Evolutionary conservation across 306 rosid genomes (phyloP).

Genomic region (Ormosia semicastrata): DNA sequence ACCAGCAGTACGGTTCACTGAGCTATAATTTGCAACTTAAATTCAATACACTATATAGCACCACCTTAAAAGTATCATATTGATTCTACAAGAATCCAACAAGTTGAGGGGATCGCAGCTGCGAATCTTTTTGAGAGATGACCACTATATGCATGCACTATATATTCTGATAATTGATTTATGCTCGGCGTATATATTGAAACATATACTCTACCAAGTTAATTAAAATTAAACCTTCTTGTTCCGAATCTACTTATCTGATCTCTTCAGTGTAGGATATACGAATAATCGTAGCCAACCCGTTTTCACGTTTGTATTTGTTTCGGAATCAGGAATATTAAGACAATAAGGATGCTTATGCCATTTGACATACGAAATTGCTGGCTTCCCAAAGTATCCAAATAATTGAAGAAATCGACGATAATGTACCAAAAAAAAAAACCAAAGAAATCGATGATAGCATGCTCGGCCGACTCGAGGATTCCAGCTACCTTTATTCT

Average conservation of each 20-base stretch:
- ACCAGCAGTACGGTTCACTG: no score
- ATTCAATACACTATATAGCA: no score
- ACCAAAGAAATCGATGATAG: not conserved
- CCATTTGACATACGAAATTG: constrained; percentile 13
- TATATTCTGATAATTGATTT: not conserved
- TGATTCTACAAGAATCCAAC: not conserved
- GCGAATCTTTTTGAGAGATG: not conserved
- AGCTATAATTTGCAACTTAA: no score
- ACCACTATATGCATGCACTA: not conserved
- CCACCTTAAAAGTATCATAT: not conserved
- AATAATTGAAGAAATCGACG: not conserved
- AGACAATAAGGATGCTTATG: not conserved
- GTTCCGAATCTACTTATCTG: constrained; percentile 7
- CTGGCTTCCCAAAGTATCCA: not conserved
- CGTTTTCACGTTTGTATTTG: not conserved
- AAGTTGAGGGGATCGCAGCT: not conserved
- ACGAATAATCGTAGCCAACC: constrained; percentile 23
- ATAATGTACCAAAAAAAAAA: not conserved
- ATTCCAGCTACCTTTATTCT: constrained; percentile 6
- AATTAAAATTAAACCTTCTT: constrained; percentile 1
- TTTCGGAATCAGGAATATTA: constrained; percentile 14
- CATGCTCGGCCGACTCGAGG: not conserved
- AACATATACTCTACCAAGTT: not conserved
- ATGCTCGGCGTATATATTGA: not conserved
- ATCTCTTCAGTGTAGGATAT: not conserved